Conservation (phyloP, 305 asterid genomes). For the Plantago lanceolata region DNA sequence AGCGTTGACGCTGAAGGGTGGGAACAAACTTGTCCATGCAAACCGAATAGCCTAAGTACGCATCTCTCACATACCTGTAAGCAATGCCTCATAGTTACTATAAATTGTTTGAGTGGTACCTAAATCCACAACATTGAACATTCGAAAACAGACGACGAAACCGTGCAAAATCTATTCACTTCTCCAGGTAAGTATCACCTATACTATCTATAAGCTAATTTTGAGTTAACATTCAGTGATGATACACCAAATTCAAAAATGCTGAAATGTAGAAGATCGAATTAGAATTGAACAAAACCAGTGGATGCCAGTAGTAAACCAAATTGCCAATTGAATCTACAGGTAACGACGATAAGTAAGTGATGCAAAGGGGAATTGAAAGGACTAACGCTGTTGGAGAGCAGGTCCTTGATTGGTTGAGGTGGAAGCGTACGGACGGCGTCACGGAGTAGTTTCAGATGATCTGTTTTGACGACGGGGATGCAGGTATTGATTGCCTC, state of each 20-base stretch:
- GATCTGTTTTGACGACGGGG: no score
- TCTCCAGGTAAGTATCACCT: not conserved
- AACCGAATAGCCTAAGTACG: constrained; percentile 48
- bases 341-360: not conserved
- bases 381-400: constrained; percentile 55
- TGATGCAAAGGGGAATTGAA: constrained; percentile 8
- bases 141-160: not conserved
- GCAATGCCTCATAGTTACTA: not conserved
- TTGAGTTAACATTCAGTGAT: no score
- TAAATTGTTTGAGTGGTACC: not conserved
- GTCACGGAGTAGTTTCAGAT: constrained; percentile 6
- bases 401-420: constrained; percentile 47
- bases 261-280: no score
- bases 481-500: no score
- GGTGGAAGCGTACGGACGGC: constrained; percentile 50
- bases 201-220: no score
- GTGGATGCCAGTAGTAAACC: not conserved
- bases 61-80: constrained; percentile 64
- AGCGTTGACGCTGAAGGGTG: constrained; percentile 38
- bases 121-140: not conserved
- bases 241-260: no score
- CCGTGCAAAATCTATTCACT: not conserved
- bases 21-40: constrained; percentile 40
- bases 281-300: no score
- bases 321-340: not conserved